phyloP scores from a whole-genome alignment of 257 asterid species.

The Asclepias syriaca region DNA sequence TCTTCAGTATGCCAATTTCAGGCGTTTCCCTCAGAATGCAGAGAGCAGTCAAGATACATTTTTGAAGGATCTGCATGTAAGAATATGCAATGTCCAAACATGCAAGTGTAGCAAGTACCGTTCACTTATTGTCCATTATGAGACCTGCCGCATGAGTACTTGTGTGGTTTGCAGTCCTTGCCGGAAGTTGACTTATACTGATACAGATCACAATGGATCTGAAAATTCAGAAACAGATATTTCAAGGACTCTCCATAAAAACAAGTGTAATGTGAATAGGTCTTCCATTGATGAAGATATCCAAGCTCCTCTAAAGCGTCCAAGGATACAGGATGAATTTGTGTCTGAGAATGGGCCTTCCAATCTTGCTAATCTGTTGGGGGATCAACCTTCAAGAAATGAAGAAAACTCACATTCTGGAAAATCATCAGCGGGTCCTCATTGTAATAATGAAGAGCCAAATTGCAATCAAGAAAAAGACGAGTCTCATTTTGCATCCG shows the following conservation, averaged over 20 bases:
- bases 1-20: slow-evolving; percentile 24
- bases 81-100: slow-evolving; percentile 19
- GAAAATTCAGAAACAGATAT: slow-evolving; percentile 18
- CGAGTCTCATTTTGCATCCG: slow-evolving; percentile 19
- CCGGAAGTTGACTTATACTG: slow-evolving; percentile 15
- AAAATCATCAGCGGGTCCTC: slow-evolving; percentile 15
- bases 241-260: slow-evolving; percentile 16
- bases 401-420: slow-evolving; percentile 6
- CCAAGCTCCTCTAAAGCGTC: slow-evolving; percentile 37
- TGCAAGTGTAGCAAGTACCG: slow-evolving; percentile 33
- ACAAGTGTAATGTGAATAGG: slow-evolving; percentile 18
- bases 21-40: slow-evolving; percentile 16
- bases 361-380: slow-evolving; percentile 4
- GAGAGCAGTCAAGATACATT: slow-evolving; percentile 23
- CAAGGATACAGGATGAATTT: slow-evolving; percentile 27
- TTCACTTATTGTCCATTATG: slow-evolving; percentile 34
- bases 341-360: slow-evolving; percentile 24
- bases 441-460: slow-evolving; percentile 13
- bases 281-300: slow-evolving; percentile 21
- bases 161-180: slow-evolving; percentile 38
- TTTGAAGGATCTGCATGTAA: slow-evolving; percentile 33
- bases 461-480: slow-evolving; percentile 18
- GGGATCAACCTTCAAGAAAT: slow-evolving; percentile 12
- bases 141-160: slow-evolving; percentile 25
- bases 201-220: slow-evolving; percentile 20